phyloP scores from a whole-genome alignment of 2,329 filamentous ascomycete species.

The Ploettnerulaceae sp. region DNA sequence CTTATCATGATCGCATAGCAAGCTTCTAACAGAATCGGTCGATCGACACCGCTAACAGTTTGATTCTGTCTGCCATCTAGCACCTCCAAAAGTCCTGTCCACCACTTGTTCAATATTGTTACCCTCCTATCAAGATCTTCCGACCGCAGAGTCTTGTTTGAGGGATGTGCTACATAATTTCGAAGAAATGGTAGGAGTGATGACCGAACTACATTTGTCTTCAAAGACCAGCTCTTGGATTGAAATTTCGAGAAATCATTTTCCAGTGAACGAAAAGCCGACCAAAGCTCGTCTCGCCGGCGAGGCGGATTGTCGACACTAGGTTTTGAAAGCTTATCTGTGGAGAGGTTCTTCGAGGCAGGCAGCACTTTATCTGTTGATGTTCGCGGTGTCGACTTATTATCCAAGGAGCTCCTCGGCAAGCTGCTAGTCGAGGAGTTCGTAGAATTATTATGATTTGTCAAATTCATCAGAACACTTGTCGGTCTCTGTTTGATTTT shows the following conservation, averaged over 20 bases:
- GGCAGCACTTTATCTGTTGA: conserved; percentile 43
- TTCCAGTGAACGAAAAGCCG: conserved; percentile 61
- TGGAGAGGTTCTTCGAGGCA: conserved; percentile 38
- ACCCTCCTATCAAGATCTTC: conserved; percentile 66
- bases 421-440: conserved; percentile 34
- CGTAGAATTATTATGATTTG: conserved; percentile 28
- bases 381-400: conserved; percentile 39
- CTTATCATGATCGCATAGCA: conserved; percentile 66
- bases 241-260: conserved; percentile 66
- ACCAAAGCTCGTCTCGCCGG: conserved; percentile 67
- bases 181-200: conserved; percentile 61
- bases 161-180: conserved; percentile 54
- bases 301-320: conserved; percentile 38
- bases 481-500: conserved; percentile 29
- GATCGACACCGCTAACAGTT: conserved; percentile 63
- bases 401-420: conserved; percentile 43
- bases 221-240: conserved; percentile 61
- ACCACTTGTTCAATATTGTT: conserved; percentile 70
- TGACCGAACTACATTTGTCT: conserved; percentile 62
- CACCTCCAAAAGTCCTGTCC: conserved; percentile 64
- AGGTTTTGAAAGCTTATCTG: conserved; percentile 33
- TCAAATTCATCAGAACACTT: conserved; percentile 31
- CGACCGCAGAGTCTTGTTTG: conserved; percentile 52
- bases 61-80: conserved; percentile 64
- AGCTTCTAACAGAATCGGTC: conserved; percentile 64